Base-by-base conservation (phyloP, 148 eudicot species). In the Linanthus parryae region DNA sequence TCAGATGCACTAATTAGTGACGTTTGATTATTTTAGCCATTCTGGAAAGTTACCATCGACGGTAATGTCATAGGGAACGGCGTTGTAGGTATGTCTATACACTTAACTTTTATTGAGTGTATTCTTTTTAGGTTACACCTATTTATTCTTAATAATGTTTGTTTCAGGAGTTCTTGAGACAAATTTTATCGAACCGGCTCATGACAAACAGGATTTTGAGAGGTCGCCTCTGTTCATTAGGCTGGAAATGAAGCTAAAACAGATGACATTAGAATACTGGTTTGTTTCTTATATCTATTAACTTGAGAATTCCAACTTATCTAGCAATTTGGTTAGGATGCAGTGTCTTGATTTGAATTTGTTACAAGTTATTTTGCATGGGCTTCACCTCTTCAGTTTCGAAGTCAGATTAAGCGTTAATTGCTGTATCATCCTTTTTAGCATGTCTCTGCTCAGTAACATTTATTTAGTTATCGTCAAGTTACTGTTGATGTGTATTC, bases 141-240 rank as follows among this genome's bases (percentile, higher is more conserved):
- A 15, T 54, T 58, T 35, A 34, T 39, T 51, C 44, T 10, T n/a
- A 12, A 20, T 18, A 42, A 26, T 43, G 40, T 69, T 50, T 59
- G 15, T 52, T 23, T 10, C 57, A 91, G 98, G 99, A 54, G 85
- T 87, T 49, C 90, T 87, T 65, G 99, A 92, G 70, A 90, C 98
- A 39, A 92, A 92, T 73, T 92, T 92, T 52, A 87, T 92, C 57
- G 85, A 92, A 69, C 96, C 98, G 41, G 94, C 99, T 15, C 99
- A 92, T 62, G 99, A 92, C 80, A 92, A 92, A 74, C 99, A 92
- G 72, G 99, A 92, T 65, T 92, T 92, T 70, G 99, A 92, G 78
- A 79, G 91, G 59, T 87, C 99, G 23, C 60, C 81, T 54, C 56
- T 84, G 45, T 92, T 64, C 72, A 61, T 73, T 58, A 77, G 79